Evolutionary conservation across 2,329 filamentous ascomycete genomes (phyloP).

Genomic region (Myriosclerotinia duriaeana): DNA sequence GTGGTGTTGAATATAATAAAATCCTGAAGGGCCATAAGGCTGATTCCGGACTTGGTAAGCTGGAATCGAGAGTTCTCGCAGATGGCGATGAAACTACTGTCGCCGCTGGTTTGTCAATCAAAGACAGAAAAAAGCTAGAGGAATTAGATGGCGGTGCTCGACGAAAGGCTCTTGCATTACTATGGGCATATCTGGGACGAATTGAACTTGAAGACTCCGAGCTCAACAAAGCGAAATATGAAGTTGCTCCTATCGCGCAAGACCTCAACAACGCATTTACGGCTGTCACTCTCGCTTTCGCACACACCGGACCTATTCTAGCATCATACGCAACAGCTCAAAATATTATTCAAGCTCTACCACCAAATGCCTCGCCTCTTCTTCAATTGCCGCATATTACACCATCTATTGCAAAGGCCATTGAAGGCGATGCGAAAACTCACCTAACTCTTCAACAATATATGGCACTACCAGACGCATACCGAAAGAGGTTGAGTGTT

Average conservation of each 20-base stretch:
- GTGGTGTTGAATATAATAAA: slow-evolving; percentile 80
- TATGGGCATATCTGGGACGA: slow-evolving; percentile 94
- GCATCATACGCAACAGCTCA: slow-evolving; percentile 81
- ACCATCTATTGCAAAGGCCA: slow-evolving; percentile 59
- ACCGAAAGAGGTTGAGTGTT: slow-evolving; percentile 70
- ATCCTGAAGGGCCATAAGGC: slow-evolving; percentile 74
- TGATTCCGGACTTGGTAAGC: slow-evolving; percentile 75
- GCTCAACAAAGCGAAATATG: slow-evolving; percentile 82
- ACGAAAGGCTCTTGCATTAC: slow-evolving; percentile 81
- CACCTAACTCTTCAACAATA: slow-evolving; percentile 83
- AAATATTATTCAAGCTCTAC: slow-evolving; percentile 83
- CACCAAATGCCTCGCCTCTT: slow-evolving; percentile 80
- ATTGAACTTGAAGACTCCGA: slow-evolving; percentile 77
- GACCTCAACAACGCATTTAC: slow-evolving; percentile 83
- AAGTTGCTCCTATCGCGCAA: slow-evolving; percentile 83
- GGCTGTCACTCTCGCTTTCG: slow-evolving; percentile 83
- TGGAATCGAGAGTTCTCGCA: slow-evolving; percentile 77
- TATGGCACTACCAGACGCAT: slow-evolving; percentile 76
- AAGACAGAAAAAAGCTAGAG: slow-evolving; percentile 75
- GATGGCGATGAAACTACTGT: slow-evolving; percentile 54
- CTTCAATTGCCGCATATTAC: slow-evolving; percentile 90
- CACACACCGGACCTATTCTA: slow-evolving; percentile 77
- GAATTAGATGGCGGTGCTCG: slow-evolving; percentile 77
- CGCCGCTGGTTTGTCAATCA: slow-evolving; percentile 61
- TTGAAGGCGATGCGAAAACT: slow-evolving; percentile 72